phyloP scores from a whole-genome alignment of 768 basidiomycete genomes.

The Lepiota subincarnata region DNA sequence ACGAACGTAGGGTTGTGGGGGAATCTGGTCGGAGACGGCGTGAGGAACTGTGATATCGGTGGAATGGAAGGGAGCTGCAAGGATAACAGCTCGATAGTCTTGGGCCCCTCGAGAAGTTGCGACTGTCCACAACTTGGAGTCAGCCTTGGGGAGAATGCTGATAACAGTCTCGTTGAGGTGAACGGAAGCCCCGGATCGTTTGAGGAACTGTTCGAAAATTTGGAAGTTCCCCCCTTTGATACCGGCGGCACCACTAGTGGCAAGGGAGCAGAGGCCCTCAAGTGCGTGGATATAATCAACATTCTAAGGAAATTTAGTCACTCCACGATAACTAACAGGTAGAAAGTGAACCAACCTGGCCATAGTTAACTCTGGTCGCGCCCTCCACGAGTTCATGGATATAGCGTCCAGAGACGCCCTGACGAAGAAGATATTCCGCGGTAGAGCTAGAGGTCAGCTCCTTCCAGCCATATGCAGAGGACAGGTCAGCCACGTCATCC shows the following conservation, averaged over 20 bases:
- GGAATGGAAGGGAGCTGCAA: constrained; percentile 83
- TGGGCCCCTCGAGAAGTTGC: constrained; percentile 40
- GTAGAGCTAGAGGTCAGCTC: constrained; percentile 47
- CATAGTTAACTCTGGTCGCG: constrained; percentile 81
- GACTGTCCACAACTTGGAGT: constrained; percentile 44
- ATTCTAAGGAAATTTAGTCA: constrained; percentile 38
- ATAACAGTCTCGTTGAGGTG: constrained; percentile 66
- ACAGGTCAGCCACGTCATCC: constrained; percentile 56
- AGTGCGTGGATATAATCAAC: constrained; percentile 71
- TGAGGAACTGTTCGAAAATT: constrained; percentile 80
- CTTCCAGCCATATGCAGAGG: constrained; percentile 48
- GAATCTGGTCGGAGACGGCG: constrained; percentile 49
- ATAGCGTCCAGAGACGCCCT: constrained; percentile 57
- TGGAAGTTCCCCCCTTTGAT: constrained; percentile 80
- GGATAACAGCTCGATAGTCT: constrained; percentile 70
- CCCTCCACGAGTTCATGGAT: constrained; percentile 74
- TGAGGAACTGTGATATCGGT: constrained; percentile 52
- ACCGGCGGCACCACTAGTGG: constrained; percentile 59
- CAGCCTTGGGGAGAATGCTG: constrained; percentile 43
- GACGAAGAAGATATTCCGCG: constrained; percentile 48
- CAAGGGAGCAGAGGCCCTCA: constrained; percentile 68
- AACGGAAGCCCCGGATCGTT: constrained; percentile 63
- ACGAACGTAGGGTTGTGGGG: constrained; percentile 70
- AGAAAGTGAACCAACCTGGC: constrained; percentile 44
- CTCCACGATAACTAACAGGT: constrained; percentile 1